A percentile compares a stretch with the other conserved stretches of the same genome.
phyloP scores from a whole-genome alignment of 495 filamentous ascomycete species.

The Aspergillus diversus region DNA sequence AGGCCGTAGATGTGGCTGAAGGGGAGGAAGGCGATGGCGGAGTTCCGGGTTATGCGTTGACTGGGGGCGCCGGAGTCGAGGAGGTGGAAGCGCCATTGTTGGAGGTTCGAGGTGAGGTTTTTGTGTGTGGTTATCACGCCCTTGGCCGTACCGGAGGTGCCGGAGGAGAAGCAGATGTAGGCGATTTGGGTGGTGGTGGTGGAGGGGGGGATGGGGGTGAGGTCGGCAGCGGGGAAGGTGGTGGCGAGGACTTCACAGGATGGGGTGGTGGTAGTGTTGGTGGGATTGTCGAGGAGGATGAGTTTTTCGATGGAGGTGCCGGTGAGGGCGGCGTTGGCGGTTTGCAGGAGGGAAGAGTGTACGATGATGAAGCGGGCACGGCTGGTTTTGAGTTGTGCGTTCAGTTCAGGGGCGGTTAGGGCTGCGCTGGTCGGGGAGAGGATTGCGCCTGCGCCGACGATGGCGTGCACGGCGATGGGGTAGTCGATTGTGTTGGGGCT shows the following conservation, averaged over 20 bases:
- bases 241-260: neutral
- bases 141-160: slow-evolving; percentile 6
- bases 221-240: neutral
- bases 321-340: neutral
- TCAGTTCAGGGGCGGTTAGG: neutral
- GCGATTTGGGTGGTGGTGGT: neutral
- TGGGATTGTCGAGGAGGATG: neutral
- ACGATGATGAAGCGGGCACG: neutral
- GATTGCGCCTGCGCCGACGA: neutral
- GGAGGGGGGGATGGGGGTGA: neutral
- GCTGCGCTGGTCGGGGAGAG: slow-evolving; percentile 6
- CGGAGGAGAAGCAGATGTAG: slow-evolving; percentile 15
- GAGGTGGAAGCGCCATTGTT: slow-evolving; percentile 1
- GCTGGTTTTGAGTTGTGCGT: neutral
- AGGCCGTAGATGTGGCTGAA: slow-evolving; percentile 16
- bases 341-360: neutral
- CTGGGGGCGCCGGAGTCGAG: neutral
- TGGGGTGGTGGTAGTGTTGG: neutral
- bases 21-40: slow-evolving; percentile 14
- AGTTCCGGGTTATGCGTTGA: neutral
- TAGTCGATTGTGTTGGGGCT: slow-evolving; percentile 9
- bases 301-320: neutral
- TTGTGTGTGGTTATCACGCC: slow-evolving; percentile 6
- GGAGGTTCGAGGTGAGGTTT: slow-evolving; percentile 8
- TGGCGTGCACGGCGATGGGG: slow-evolving; percentile 3